These are phyloP conservation scores for Rhodotorula sp. DNA, from an alignment of 1,284 basidiomycete genomes.

Conservation along the genomic window DNA sequence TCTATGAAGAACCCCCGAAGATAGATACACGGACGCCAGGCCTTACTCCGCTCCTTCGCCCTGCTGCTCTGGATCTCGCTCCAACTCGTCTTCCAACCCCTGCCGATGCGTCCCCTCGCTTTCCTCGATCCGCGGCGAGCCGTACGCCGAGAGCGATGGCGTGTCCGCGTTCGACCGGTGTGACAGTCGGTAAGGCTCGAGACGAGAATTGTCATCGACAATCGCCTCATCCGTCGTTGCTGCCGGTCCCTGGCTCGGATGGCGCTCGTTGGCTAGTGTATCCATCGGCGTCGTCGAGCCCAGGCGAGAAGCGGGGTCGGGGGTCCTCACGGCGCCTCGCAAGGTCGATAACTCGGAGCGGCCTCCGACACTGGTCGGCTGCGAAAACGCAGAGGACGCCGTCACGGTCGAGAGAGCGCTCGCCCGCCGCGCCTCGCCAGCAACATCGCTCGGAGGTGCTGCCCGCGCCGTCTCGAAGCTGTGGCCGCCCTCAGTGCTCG, in stretches of 20 bases:
- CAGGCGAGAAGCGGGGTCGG: background rate
- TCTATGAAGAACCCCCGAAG: no score
- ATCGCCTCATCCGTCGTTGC: background rate
- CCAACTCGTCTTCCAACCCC: no score
- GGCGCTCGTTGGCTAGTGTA: no score
- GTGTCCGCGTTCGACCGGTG: background rate
- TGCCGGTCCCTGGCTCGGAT: background rate
- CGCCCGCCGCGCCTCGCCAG: background rate
- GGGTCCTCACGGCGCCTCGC: conserved; percentile 10
- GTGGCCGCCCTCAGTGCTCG: background rate
- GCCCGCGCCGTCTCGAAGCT: background rate
- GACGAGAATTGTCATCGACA: background rate
- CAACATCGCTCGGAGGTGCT: background rate
- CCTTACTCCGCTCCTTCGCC: no score
- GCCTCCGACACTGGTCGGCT: conserved; percentile 11
- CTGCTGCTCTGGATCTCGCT: no score
- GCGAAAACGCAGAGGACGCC: background rate
- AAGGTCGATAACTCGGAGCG: conserved; percentile 6
- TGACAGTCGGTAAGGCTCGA: background rate
- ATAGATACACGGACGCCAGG: no score
- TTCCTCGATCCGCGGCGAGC: background rate
- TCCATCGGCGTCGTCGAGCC: no score
- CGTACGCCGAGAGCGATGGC: background rate
- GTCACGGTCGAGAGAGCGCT: background rate
- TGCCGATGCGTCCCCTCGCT: no score